These are phyloP conservation scores for Panicum hallii DNA, from an alignment of 202 grass and related monocot species.

Conservation along the genomic window DNA sequence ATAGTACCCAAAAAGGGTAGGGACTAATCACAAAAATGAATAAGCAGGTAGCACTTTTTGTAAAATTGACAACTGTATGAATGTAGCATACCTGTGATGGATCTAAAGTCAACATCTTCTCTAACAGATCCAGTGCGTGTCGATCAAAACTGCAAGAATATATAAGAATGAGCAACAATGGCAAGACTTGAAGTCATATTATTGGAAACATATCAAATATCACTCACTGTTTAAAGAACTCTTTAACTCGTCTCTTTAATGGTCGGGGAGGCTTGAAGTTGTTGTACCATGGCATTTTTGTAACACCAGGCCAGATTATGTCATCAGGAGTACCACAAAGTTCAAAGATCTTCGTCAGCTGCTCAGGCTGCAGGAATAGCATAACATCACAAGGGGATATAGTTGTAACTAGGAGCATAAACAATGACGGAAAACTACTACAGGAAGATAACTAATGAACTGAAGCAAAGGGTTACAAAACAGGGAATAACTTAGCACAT, in stretches of 20 bases:
- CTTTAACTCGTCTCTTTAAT: constrained; percentile 85
- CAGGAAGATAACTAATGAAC: background rate
- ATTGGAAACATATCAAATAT: background rate
- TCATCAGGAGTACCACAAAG: constrained; percentile 95
- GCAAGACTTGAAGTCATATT: constrained; percentile 31
- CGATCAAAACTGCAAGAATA: constrained; percentile 78
- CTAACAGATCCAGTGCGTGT: constrained; percentile 87
- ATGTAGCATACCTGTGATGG: constrained; percentile 67
- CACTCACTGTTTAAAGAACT: constrained; percentile 92
- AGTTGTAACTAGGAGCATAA: background rate
- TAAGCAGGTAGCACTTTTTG: background rate
- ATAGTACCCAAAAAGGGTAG: background rate
- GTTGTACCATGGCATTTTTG: constrained; percentile 95
- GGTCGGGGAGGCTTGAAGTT: constrained; percentile 79
- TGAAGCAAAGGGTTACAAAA: background rate
- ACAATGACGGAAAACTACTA: background rate
- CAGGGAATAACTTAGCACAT: background rate
- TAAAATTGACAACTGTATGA: constrained; percentile 7
- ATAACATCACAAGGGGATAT: background rate
- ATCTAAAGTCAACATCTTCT: constrained; percentile 92
- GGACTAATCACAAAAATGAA: background rate
- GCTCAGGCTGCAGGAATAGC: constrained; percentile 74
- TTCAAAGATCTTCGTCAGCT: constrained; percentile 88
- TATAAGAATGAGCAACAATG: constrained; percentile 8
- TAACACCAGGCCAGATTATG: constrained; percentile 88